These are phyloP conservation scores for Paramyrothecium sp. DNA, from an alignment of 2,329 filamentous ascomycete species.

Conservation along the genomic window DNA sequence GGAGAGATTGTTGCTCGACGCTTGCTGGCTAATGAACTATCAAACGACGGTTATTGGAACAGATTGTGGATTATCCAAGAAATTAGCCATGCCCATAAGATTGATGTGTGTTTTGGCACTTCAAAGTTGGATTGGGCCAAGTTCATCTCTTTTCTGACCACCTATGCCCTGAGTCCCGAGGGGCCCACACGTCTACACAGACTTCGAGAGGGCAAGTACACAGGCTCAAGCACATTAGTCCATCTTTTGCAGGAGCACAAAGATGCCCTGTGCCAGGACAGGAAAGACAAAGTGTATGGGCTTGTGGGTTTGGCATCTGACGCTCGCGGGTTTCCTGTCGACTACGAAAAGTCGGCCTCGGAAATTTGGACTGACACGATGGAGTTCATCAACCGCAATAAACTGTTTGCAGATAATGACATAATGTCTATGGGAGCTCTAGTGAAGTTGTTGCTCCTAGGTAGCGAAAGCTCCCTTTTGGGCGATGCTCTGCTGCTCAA, in stretches of 20 bases:
- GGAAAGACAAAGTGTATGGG: constrained; percentile 26
- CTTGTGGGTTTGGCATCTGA: constrained; percentile 24
- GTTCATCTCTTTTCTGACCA: constrained; percentile 14
- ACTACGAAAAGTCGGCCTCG: constrained; percentile 21
- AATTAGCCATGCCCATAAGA: constrained; percentile 16
- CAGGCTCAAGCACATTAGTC: constrained; percentile 2
- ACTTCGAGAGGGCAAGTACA: constrained; percentile 7
- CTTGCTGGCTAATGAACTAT: not conserved
- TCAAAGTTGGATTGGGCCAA: constrained; percentile 10
- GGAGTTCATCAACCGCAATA: constrained; percentile 14
- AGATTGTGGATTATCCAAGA: constrained; percentile 18
- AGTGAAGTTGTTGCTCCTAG: constrained; percentile 5
- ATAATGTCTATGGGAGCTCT: constrained; percentile 2
- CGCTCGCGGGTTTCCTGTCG: constrained; percentile 19
- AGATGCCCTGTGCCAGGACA: constrained; percentile 21
- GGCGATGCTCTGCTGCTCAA: not conserved
- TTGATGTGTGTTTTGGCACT: constrained; percentile 19
- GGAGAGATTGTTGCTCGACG: not conserved
- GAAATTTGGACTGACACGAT: constrained; percentile 26
- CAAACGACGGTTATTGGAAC: constrained; percentile 9
- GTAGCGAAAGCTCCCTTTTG: not conserved
- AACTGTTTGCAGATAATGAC: not conserved
- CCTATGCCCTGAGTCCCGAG: constrained; percentile 2
- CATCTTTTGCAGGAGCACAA: constrained; percentile 18
- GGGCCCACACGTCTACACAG: constrained; percentile 15